Base-by-base conservation (phyloP, 2,329 filamentous ascomycete species). In the Botrytis fragariae region DNA sequence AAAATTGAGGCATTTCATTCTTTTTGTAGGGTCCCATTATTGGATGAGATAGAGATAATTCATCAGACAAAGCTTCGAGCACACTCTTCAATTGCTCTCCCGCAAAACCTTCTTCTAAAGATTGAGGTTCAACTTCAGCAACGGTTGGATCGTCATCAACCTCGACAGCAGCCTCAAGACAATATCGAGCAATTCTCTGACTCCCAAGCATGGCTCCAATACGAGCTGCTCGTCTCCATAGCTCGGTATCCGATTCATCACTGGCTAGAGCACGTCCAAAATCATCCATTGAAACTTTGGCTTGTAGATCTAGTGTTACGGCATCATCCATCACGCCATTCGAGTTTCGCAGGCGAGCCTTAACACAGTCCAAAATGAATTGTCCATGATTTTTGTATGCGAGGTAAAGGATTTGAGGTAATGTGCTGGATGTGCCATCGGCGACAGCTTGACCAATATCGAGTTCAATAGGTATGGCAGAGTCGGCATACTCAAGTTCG, bases 321-420 rank as follows among this genome's bases (percentile, higher is more conserved):
- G 83, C 81, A 12, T 81, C 77, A 7, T 77, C 74, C 29, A 69
- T 69, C 32, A 44, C 69, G 16, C 78, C 74, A 4, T 77, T 75
- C 44, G 83, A 84, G 18, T 84, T 81, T 64, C 83, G 77, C 29
- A 87, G 76, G 61, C 83, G 86, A 81, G 88, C 84, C 77, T 86
- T 90, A 77, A 92, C 88, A 73, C 84, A 85, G 81, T 99, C 95
- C n/a, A 99, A 85, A 73, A 92, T 85, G 80, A 97, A 98, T 80
- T 98, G 93, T 60, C 94, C 96, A 83, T 95, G 91, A 78, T 98
- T 99, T 82, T 98, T 99, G 85, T 97, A 94, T 1, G 95, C 93
- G 12, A 99, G 87, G 79, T 97, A 98, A 32, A 98, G 87, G 18
- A 97, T 94, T 80, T 98, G 95, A 0, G 93, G 91, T 16, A 98